Evolutionary conservation across 2,329 filamentous ascomycete genomes (phyloP), one percentile per base, ranked within the genome.

Genomic region (Fusarium euwallaceae): DNA sequence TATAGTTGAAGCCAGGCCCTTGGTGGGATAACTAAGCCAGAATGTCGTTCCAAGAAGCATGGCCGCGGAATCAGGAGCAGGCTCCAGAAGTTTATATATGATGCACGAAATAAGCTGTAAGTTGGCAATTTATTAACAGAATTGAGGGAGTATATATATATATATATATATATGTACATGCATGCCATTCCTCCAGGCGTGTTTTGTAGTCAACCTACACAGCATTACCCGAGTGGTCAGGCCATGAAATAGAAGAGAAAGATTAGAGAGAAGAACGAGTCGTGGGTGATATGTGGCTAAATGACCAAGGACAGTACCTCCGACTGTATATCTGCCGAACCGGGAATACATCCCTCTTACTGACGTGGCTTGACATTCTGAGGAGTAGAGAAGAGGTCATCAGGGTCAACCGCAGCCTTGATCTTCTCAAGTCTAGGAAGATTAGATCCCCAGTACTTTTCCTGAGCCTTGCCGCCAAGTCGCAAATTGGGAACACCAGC

Each of bases 131-230:
- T n/a, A 43, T 43, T 12, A 20, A 22, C n/a, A 22, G n/a, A 22
- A 43, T 7, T 2, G 16, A 43, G 6, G 10, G n/a, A 43, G 39
- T 20, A n/a, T 22, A n/a, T n/a, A n/a, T n/a, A n/a, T n/a, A n/a
- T n/a, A n/a, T n/a, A n/a, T n/a, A n/a, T n/a, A n/a, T n/a, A n/a
- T n/a, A n/a, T n/a, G n/a, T n/a, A n/a, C n/a, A n/a, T n/a, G n/a
- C n/a, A n/a, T n/a, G n/a, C n/a, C n/a, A 14, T 43, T 14, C 6
- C 11, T 22, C n/a, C 20, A 14, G 1, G 11, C 2, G 0, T 22
- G n/a, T 22, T 43, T 9, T 22, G n/a, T 22, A 22, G n/a, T 43
- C 2, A 43, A 43, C 4, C n/a, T 43, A 12, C 11, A 14, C 4
- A 22, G 20, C n/a, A 22, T 43, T 22, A 22, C 41, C 1, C 0